Evolutionary conservation across 352 stramenopile species (phyloP).

Genomic region (Plasmopara halstedii): DNA sequence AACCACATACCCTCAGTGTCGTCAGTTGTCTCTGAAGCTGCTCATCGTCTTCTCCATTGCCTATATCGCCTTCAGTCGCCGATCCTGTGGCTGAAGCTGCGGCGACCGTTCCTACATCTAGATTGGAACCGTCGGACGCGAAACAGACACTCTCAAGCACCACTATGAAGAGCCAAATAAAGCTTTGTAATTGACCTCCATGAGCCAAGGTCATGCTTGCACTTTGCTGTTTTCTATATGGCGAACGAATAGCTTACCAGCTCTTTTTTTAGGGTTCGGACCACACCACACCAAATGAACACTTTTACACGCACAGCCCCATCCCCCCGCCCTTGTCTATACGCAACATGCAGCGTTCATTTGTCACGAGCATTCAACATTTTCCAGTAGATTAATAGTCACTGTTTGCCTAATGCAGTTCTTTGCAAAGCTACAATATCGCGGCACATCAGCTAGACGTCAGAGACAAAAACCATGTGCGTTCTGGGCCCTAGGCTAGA

Average conservation of each 20-base stretch:
- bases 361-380: too few species aligned
- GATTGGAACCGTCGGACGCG: constrained; percentile 3
- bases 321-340: too few species aligned
- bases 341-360: too few species aligned
- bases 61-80: background rate
- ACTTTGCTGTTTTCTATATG: constrained; percentile 9
- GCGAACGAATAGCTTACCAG: constrained; percentile 2
- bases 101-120: background rate
- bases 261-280: constrained; percentile 14
- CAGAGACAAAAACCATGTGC: too few species aligned
- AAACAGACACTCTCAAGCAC: constrained; percentile 1
- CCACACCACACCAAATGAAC: constrained; percentile 14
- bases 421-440: too few species aligned
- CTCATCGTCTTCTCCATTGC: constrained; percentile 9
- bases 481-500: too few species aligned
- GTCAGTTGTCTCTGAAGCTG: constrained; percentile 29
- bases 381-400: too few species aligned
- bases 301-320: too few species aligned
- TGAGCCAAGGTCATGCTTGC: constrained; percentile 7
- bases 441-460: too few species aligned
- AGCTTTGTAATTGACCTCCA: constrained; percentile 2
- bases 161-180: constrained; percentile 3
- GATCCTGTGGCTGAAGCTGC: background rate
- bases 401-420: too few species aligned
- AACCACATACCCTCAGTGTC: constrained; percentile 46